Evolutionary conservation across 371 early-diverging fungal genomes (phyloP).

Genomic region (Saksenaea oblongispora): DNA sequence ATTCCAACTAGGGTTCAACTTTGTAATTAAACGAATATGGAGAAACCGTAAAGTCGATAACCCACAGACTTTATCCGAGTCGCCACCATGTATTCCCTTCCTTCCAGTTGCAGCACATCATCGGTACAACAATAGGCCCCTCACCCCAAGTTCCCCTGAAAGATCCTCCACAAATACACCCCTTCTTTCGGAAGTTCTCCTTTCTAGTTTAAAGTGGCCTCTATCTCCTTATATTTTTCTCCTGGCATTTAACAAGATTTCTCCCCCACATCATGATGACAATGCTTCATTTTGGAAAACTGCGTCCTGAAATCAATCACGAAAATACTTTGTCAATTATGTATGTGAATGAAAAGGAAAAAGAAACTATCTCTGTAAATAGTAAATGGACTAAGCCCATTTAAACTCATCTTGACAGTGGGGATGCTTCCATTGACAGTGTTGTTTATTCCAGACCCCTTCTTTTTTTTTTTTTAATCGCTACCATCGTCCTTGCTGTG

Average conservation of each 20-base stretch:
- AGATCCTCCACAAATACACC: background rate
- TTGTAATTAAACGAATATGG: background rate
- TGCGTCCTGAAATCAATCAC: background rate
- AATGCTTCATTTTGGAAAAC: background rate
- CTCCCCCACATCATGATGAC: constrained; percentile 1
- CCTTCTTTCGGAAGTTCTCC: background rate
- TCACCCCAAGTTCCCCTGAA: background rate
- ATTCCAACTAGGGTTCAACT: too few relatives aligned
- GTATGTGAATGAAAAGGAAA: background rate
- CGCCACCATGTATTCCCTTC: background rate
- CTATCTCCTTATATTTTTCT: background rate
- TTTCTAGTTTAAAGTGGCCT: background rate
- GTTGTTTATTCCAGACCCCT: background rate
- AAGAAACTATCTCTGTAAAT: background rate
- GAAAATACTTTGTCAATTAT: background rate
- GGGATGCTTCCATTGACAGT: background rate
- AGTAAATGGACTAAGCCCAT: background rate
- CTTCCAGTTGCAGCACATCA: background rate
- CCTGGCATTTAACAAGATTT: background rate
- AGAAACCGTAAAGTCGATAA: background rate
- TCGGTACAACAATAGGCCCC: background rate
- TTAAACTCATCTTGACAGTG: background rate
- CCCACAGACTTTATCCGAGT: background rate
- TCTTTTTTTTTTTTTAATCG: constrained; percentile 2
- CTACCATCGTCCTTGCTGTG: background rate